A percentile compares a stretch with the other conserved stretches of the same genome.
Conservation (phyloP, 2,329 filamentous ascomycete species). For the Ophiocordyceps polyrhachis-furcata region DNA sequence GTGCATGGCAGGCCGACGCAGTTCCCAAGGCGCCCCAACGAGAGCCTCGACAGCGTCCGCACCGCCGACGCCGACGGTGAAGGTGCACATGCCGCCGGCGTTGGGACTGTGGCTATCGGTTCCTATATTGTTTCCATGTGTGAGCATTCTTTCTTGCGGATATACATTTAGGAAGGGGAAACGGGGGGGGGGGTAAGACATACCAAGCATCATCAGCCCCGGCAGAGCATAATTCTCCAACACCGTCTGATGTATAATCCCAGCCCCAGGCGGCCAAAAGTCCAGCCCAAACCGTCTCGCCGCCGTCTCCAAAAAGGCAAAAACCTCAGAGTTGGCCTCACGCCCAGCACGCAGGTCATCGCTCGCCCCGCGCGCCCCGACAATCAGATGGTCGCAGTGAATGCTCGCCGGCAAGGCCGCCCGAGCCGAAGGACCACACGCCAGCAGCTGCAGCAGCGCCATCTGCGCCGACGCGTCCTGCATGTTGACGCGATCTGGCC, state of each 20-base stretch:
- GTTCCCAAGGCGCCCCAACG: slow-evolving; percentile 90
- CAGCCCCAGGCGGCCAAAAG: slow-evolving; percentile 86
- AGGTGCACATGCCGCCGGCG: slow-evolving; percentile 80
- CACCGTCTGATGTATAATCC: slow-evolving; percentile 95
- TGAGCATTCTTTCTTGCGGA: no score
- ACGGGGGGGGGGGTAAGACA: no score
- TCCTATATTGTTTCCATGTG: slow-evolving; percentile 21
- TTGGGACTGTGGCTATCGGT: slow-evolving; percentile 97
- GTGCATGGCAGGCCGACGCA: slow-evolving; percentile 82
- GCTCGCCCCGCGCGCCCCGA: slow-evolving; percentile 78
- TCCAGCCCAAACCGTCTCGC: slow-evolving; percentile 84
- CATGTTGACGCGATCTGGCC: slow-evolving; percentile 96
- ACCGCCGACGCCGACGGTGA: slow-evolving; percentile 92
- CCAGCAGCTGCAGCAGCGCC: slow-evolving; percentile 97
- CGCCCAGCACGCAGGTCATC: slow-evolving; percentile 73
- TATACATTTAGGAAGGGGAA: no score
- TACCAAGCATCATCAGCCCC: slow-evolving; percentile 78
- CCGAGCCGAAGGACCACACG: slow-evolving; percentile 59
- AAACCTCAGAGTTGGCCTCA: slow-evolving; percentile 86
- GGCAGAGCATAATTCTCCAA: slow-evolving; percentile 96
- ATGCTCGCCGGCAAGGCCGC: slow-evolving; percentile 94
- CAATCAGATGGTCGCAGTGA: slow-evolving; percentile 98
- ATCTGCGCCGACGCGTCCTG: slow-evolving; percentile 98
- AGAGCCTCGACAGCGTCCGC: slow-evolving; percentile 94
- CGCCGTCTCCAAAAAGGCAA: slow-evolving; percentile 89